Evolutionary conservation across 148 eudicot genomes (phyloP).

Genomic region (Chenopodium album): DNA sequence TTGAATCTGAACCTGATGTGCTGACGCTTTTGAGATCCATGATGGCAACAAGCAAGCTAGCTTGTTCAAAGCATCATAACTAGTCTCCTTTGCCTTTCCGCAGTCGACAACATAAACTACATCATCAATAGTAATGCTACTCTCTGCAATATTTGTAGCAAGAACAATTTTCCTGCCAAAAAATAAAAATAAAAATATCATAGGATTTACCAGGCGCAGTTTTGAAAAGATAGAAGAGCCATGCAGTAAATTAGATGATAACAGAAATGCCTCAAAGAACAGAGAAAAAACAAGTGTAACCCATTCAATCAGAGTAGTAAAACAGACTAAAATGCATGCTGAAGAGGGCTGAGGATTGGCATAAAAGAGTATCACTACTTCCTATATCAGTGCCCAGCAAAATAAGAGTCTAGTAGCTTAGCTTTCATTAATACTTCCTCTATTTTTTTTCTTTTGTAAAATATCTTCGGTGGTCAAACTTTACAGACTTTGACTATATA

Average conservation of each 20-base stretch:
- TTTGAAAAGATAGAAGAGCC: neutral
- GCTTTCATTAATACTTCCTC: neutral
- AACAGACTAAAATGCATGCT: neutral
- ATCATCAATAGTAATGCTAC: constrained; percentile 96
- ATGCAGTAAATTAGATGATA: neutral
- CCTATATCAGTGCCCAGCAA: neutral
- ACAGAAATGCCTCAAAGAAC: constrained; percentile 9
- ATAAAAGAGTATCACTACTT: neutral
- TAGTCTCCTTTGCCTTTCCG: constrained; percentile 98
- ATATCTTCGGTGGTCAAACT: no score
- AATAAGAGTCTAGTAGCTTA: neutral
- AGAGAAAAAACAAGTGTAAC: neutral
- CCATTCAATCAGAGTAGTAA: neutral
- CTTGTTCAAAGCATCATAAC: constrained; percentile 97
- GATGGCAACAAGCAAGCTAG: constrained; percentile 94
- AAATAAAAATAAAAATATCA: neutral
- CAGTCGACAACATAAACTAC: constrained; percentile 93
- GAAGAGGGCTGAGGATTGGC: neutral
- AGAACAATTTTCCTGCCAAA: constrained; percentile 82
- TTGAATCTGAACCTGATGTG: constrained; percentile 74
- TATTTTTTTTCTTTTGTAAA: neutral
- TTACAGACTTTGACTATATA: no score
- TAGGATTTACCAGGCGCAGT: constrained; percentile 1
- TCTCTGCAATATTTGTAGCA: constrained; percentile 97
- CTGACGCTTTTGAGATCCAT: constrained; percentile 99